Conservation (phyloP, 2,329 filamentous ascomycete species). For the Alternaria brassicae region DNA sequence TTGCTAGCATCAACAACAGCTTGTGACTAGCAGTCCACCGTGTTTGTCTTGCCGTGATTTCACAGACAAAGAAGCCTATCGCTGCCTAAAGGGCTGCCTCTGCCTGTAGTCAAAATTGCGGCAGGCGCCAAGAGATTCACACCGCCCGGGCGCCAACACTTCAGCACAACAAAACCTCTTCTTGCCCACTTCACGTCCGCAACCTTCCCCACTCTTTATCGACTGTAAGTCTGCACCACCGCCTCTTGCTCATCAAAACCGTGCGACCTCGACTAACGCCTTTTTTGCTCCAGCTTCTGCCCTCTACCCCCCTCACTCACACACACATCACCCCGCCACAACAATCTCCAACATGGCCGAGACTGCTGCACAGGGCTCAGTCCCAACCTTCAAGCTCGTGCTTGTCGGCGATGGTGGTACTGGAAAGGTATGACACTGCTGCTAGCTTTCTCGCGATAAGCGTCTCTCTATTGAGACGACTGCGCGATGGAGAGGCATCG, state of each 20-base stretch:
- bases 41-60: slow-evolving; percentile 22
- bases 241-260: slow-evolving; percentile 14
- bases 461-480: neutral
- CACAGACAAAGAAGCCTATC: slow-evolving; percentile 26
- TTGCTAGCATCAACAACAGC: neutral
- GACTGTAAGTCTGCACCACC: slow-evolving; percentile 33
- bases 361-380: slow-evolving; percentile 52
- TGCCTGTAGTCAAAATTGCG: slow-evolving; percentile 28
- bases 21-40: neutral
- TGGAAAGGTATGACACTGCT: slow-evolving; percentile 80
- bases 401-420: slow-evolving; percentile 99
- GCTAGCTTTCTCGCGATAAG: neutral
- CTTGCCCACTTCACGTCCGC: slow-evolving; percentile 39
- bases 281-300: slow-evolving; percentile 31
- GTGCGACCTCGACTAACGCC: slow-evolving; percentile 27
- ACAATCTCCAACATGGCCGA: slow-evolving; percentile 62
- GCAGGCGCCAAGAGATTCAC: slow-evolving; percentile 31
- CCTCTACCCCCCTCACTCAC: slow-evolving; percentile 26
- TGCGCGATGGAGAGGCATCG: slow-evolving; percentile 2
- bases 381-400: slow-evolving; percentile 98
- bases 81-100: slow-evolving; percentile 25
- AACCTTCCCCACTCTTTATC: slow-evolving; percentile 37
- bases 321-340: slow-evolving; percentile 43
- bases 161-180: slow-evolving; percentile 46
- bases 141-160: slow-evolving; percentile 39